Conservation (phyloP, 495 filamentous ascomycete genomes). For the Penicillium atrosanguineum region DNA sequence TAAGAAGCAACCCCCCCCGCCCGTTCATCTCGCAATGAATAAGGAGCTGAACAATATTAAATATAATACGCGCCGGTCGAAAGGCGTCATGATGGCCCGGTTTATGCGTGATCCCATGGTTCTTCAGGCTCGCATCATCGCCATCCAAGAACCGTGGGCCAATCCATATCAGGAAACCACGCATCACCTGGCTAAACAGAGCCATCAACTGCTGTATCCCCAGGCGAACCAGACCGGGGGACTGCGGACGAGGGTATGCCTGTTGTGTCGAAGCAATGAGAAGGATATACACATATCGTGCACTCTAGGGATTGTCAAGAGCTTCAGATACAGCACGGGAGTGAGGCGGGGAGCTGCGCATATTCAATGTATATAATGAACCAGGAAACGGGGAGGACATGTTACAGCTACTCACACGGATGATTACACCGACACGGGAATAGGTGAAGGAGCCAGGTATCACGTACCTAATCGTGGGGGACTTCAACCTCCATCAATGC, state of each 20-base stretch:
- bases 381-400: background rate
- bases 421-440: background rate
- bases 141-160: constrained; percentile 20
- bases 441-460: background rate
- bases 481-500: constrained; percentile 23
- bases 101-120: constrained; percentile 15
- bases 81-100: constrained; percentile 18
- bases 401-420: background rate
- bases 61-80: constrained; percentile 17
- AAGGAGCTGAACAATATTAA: constrained; percentile 3
- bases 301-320: background rate
- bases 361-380: constrained; percentile 8
- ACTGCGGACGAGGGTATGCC: background rate
- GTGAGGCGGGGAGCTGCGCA: background rate
- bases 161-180: constrained; percentile 14
- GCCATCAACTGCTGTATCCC: constrained; percentile 14
- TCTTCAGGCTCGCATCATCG: constrained; percentile 15
- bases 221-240: background rate
- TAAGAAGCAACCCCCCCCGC: no score
- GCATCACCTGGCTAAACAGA: constrained; percentile 10
- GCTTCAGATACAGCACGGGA: background rate
- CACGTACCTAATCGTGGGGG: constrained; percentile 16
- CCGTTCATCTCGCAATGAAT: no score
- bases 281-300: background rate
- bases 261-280: background rate